Percentiles rank a stretch among this genome's conserved stretches.
Evolutionary conservation across 768 basidiomycete species (phyloP).

Genomic region (Amanita thiersii): DNA sequence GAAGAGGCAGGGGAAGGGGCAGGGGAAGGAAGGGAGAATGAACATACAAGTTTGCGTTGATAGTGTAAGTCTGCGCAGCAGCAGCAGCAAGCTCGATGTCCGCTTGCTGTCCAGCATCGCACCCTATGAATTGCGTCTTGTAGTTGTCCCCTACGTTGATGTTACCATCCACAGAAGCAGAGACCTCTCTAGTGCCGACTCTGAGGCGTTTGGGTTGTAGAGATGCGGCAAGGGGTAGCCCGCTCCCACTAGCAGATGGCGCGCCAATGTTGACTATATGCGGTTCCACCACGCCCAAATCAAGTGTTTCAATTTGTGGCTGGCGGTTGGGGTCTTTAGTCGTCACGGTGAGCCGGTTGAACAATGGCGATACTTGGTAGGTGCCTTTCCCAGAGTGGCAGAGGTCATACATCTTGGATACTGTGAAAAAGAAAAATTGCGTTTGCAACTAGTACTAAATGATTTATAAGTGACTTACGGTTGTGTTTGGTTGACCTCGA

Average conservation of each 20-base stretch:
- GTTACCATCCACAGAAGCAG: too few relatives aligned
- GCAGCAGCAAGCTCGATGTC: slow-evolving; percentile 27
- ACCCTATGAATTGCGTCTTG: slow-evolving; percentile 24
- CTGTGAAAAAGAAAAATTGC: slow-evolving; percentile 16
- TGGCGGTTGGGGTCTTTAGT: too few relatives aligned
- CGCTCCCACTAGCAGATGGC: neutral
- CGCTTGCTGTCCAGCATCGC: slow-evolving; percentile 26
- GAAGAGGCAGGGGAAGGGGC: neutral
- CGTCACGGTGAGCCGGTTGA: neutral
- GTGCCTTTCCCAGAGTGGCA: slow-evolving; percentile 28
- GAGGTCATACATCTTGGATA: slow-evolving; percentile 41
- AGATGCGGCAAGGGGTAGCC: too few relatives aligned
- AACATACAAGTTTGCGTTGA: slow-evolving; percentile 23
- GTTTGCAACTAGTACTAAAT: neutral
- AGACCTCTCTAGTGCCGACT: slow-evolving; percentile 15
- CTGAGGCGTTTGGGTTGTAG: too few relatives aligned
- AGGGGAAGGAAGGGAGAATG: neutral
- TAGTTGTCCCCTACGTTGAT: slow-evolving; percentile 19
- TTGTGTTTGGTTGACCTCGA: slow-evolving; percentile 28
- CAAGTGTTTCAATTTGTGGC: too few relatives aligned
- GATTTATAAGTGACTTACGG: slow-evolving; percentile 20
- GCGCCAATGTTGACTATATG: neutral
- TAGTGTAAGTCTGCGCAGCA: slow-evolving; percentile 31
- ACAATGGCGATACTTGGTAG: slow-evolving; percentile 17
- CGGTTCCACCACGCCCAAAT: neutral